Base-by-base conservation (phyloP, 257 asterid species). In the Penstemon eatonii region DNA sequence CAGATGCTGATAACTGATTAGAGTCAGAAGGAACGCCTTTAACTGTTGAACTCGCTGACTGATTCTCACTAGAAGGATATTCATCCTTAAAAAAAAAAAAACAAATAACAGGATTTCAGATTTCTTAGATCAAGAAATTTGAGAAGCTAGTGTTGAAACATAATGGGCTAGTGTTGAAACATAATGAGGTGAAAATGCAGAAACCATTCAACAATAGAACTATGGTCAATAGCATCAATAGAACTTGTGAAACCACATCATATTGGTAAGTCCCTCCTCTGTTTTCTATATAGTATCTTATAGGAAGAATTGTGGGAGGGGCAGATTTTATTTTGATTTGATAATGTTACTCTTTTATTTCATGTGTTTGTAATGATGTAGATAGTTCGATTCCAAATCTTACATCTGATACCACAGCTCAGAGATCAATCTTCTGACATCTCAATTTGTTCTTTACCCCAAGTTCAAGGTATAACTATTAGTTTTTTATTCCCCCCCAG, bases 1-100 rank as follows among this genome's bases (percentile, higher is more conserved):
- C 95, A 71, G 96, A 81, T 66, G 80, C 68, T 69, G 89, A 72
- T 37, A 68, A 58, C 76, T 74, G 86, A 76, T 78, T 74, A 70
- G 76, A 43, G 10, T 80, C 90, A 36, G 83, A 62, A 70, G 86
- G 57, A 58, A 71, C 63, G 62, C 82, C 91, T 66, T 79, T 85
- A 51, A 59, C 63, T 45, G 72, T 63, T 43, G 76, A 53, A 75
- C 77, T 65, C 58, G 49, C 52, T 33, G 76, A 69, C 70, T 75
- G 81, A 66, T 71, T 78, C 61, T 86, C 95, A 80, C 70, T 81
- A 10, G 78, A 73, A 65, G 78, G 70, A 62, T 67, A 84, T 62
- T 78, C 89, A 68, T 89, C 91, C 98, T 92, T 81, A 56, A 70
- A 15, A 58, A 64, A 75, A 65, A 66, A 15, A 45, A 73, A 11